Percentiles rank a stretch among this genome's conserved stretches.
Conservation (phyloP, 1,284 basidiomycete species). For the Ustilago shanxiensis region DNA sequence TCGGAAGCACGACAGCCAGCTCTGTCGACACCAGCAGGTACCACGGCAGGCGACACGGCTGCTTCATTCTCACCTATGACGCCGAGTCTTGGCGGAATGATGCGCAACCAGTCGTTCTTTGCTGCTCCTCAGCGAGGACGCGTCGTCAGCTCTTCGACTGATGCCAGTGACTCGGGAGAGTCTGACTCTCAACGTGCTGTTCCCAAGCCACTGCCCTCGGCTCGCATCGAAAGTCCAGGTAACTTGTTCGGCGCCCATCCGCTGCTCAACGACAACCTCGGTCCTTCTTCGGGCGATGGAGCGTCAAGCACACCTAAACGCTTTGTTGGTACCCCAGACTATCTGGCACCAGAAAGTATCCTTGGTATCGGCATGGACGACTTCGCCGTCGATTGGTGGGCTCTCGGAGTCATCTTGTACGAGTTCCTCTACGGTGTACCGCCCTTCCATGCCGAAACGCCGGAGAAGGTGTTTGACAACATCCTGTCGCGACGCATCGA, state of each 20-base stretch:
- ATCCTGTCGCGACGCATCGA: slow-evolving; percentile 95
- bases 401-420: slow-evolving; percentile 96
- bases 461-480: slow-evolving; percentile 98
- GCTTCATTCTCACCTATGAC: slow-evolving; percentile 55
- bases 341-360: slow-evolving; percentile 95
- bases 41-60: slow-evolving; percentile 49
- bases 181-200: slow-evolving; percentile 46
- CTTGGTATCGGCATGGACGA: slow-evolving; percentile 95
- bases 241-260: slow-evolving; percentile 54
- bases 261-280: slow-evolving; percentile 47
- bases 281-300: slow-evolving; percentile 73
- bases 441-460: slow-evolving; percentile 96
- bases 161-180: slow-evolving; percentile 60
- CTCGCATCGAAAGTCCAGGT: slow-evolving; percentile 60
- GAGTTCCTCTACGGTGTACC: slow-evolving; percentile 98
- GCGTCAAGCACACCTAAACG: slow-evolving; percentile 70
- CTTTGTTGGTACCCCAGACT: slow-evolving; percentile 96
- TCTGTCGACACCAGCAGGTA: slow-evolving; percentile 43
- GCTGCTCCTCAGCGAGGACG: slow-evolving; percentile 49
- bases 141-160: slow-evolving; percentile 58
- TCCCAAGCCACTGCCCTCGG: slow-evolving; percentile 48
- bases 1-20: slow-evolving; percentile 33
- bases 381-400: slow-evolving; percentile 99
- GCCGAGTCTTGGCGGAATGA: slow-evolving; percentile 49
- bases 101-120: slow-evolving; percentile 58